A percentile compares a stretch with the other conserved stretches of the same genome.
phyloP scores from a whole-genome alignment of 805 yeast genomes.

The Metschnikowia peoriensis region DNA sequence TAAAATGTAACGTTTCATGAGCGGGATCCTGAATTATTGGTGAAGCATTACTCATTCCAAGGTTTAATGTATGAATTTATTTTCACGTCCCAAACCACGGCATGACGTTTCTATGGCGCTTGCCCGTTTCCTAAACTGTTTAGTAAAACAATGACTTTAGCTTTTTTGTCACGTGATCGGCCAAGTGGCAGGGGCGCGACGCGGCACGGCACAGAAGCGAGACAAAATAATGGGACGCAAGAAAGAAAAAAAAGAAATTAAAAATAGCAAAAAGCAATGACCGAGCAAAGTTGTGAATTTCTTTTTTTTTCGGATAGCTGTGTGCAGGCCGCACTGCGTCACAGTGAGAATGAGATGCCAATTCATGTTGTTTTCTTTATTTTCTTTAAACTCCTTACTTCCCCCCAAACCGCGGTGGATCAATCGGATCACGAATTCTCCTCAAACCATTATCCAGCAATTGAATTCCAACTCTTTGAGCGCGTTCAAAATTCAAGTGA shows the following conservation, averaged over 20 bases:
- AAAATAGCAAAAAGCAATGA: conserved; percentile 1
- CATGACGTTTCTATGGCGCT: background rate
- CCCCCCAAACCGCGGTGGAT: background rate
- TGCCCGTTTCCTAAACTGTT: background rate
- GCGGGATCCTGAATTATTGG: too few species aligned
- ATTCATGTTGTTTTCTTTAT: background rate
- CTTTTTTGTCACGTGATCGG: background rate
- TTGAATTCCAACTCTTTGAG: background rate
- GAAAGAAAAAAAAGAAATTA: background rate
- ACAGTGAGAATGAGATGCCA: background rate
- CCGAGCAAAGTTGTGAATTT: background rate
- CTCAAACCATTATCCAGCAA: background rate
- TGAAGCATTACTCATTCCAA: too few species aligned
- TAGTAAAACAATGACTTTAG: background rate
- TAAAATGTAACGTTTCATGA: too few species aligned
- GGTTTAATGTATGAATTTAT: too few species aligned
- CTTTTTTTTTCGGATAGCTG: background rate
- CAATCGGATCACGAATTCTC: background rate
- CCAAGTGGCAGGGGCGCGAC: background rate
- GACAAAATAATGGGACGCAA: background rate
- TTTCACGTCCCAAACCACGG: too few species aligned
- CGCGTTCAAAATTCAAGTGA: background rate
- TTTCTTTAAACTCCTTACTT: background rate
- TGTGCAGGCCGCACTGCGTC: conserved; percentile 8
- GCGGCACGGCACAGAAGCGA: background rate